These are phyloP conservation scores for Colletotrichum cuscutae DNA, from an alignment of 2,329 filamentous ascomycete genomes.

Conservation along the genomic window DNA sequence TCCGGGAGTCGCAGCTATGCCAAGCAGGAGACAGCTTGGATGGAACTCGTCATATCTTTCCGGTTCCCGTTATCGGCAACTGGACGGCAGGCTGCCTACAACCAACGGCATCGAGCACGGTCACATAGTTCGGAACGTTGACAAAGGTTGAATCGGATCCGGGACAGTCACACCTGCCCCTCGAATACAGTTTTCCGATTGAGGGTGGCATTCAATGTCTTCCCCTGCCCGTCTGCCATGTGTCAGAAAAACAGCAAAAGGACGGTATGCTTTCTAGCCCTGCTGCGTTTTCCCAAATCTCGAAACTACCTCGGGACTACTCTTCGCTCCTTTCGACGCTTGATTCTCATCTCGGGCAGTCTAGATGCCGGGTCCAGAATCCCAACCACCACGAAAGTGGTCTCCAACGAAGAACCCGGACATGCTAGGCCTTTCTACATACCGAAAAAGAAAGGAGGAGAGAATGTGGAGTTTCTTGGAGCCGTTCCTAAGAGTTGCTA, in stretches of 20 bases:
- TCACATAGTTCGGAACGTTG: not conserved
- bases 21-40: not conserved
- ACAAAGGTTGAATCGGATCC: not conserved
- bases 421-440: not conserved
- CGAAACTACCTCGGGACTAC: constrained; percentile 25
- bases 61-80: not conserved
- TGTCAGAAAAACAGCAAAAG: not conserved
- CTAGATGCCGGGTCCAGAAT: constrained; percentile 18
- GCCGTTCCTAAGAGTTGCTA: not conserved
- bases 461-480: not conserved
- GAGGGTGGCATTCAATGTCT: not conserved
- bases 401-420: not conserved
- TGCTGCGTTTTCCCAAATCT: not conserved
- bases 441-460: not conserved
- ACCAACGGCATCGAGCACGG: not conserved
- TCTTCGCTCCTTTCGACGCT: not conserved
- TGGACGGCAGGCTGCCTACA: not conserved
- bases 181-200: not conserved
- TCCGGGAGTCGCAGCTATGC: not conserved
- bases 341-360: constrained; percentile 14
- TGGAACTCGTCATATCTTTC: not conserved
- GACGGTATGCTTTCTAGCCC: not conserved
- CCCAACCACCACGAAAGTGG: not conserved
- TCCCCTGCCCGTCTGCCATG: not conserved
- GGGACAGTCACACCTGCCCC: not conserved